Evolutionary conservation across 2,329 filamentous ascomycete species (phyloP).

Genomic region (Fusarium poae): DNA sequence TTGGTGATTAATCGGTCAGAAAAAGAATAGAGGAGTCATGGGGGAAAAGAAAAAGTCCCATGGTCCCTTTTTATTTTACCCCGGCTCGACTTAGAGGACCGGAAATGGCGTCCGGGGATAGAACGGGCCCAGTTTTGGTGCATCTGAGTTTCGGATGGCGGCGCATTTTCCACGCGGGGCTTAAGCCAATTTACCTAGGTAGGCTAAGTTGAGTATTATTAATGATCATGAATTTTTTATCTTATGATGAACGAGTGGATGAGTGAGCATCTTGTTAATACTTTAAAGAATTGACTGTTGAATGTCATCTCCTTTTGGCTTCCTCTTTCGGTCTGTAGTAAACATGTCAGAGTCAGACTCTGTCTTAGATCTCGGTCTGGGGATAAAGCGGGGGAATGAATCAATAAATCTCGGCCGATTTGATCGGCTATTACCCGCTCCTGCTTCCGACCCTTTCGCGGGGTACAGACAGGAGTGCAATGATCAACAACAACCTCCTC

Average conservation of each 20-base stretch:
- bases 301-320: conserved; percentile 15
- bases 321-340: conserved; percentile 9
- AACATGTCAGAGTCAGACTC: neutral
- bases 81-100: conserved; percentile 28
- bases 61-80: conserved; percentile 34
- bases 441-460: conserved; percentile 14
- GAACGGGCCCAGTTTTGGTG: conserved; percentile 27
- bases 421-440: conserved; percentile 18
- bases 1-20: conserved; percentile 10
- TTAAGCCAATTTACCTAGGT: conserved; percentile 9
- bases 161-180: conserved; percentile 24
- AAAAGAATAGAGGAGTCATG: conserved; percentile 21
- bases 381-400: conserved; percentile 34
- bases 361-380: conserved; percentile 22
- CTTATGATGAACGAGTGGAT: neutral
- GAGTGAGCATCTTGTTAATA: neutral
- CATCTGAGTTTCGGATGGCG: conserved; percentile 38
- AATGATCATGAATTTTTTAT: neutral
- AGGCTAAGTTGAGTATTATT: neutral
- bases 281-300: neutral
- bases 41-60: conserved; percentile 11
- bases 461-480: conserved; percentile 4
- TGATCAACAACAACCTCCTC: neutral
- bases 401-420: conserved; percentile 31
- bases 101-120: conserved; percentile 45